Percentiles rank a stretch among this genome's conserved stretches.
phyloP scores from a whole-genome alignment of 2,329 filamentous ascomycete genomes.

The Aspergillus sp. region DNA sequence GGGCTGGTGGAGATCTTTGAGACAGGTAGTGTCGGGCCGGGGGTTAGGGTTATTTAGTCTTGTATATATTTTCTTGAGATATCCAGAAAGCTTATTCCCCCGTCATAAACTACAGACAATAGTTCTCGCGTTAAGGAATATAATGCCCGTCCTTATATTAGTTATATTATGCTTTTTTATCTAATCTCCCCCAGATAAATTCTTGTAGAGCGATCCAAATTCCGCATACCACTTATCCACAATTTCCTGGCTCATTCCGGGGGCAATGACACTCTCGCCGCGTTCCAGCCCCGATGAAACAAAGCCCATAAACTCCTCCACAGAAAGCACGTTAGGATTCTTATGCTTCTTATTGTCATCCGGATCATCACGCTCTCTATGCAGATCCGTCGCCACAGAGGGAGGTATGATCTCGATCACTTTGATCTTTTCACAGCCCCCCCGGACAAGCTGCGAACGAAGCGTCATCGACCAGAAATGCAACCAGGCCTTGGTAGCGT shows the following conservation, averaged over 20 bases:
- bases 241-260: conserved; percentile 36
- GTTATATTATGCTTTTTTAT: too few species aligned
- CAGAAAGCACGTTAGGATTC: conserved; percentile 39
- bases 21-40: conserved; percentile 54
- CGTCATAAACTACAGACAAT: too few species aligned
- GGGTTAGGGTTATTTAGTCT: conserved; percentile 33
- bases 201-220: too few species aligned
- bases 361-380: conserved; percentile 48
- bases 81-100: too few species aligned
- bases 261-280: conserved; percentile 43
- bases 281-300: conserved; percentile 38
- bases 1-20: conserved; percentile 56
- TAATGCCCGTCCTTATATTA: too few species aligned
- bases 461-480: conserved; percentile 52
- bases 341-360: conserved; percentile 53
- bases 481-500: conserved; percentile 52
- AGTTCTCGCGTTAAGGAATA: too few species aligned
- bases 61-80: neutral
- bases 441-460: conserved; percentile 41
- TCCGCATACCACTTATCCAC: conserved; percentile 39
- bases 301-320: conserved; percentile 50
- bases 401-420: conserved; percentile 52
- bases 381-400: conserved; percentile 47
- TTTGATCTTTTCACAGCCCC: conserved; percentile 30
- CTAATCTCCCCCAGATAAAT: too few species aligned